Base-by-base conservation (phyloP, 2,329 filamentous ascomycete species). In the Westerdykella ornata region DNA sequence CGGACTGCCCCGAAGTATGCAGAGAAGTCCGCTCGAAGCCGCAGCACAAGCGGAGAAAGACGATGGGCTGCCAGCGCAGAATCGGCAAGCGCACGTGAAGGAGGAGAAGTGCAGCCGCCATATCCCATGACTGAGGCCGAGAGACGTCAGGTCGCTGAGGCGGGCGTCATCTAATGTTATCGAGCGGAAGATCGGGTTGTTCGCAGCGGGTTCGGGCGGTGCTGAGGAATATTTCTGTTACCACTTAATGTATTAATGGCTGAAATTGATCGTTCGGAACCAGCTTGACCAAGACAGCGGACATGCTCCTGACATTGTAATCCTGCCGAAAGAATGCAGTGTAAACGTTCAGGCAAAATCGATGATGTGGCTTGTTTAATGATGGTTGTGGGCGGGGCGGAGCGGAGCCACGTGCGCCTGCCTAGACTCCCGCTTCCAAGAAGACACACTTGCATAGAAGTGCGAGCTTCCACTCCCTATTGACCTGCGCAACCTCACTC, bases 101-200 rank as follows among this genome's bases (percentile, higher is more conserved):
- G 49, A 8, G 51, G 49, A 45, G 54, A 54, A 29, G 49, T 52
- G 28, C 51, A 56, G 39, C 50, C 58, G 36, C 47, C 56, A 5
- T 57, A 63, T 41, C 54, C 58, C 16, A 46, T 58, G 39, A 54
- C 56, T 4, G 60, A 63, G 34, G 54, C 54, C 12, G 60, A 63
- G 36, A 53, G 50, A 19, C 38, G 54, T 2, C 57, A 63, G 41
- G 47, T 52, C 22, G 55, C 43, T 16, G 52, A 57, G 20, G 55
- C 51, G 26, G 49, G 49, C 9, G 39, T 51, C 26, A 49, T 54
- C 41, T 54, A 47, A 41, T n/a, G n/a, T n/a, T n/a, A n/a, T n/a
- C n/a, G n/a, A n/a, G n/a, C n/a, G n/a, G n/a, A n/a, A n/a, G n/a
- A 18, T 6, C 30, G 15, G 12, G 5, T 32, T 32, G 30, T 32